Percentiles rank a stretch among this genome's conserved stretches.
Evolutionary conservation across 1,284 basidiomycete genomes (phyloP).

Genomic region (Ustilago loliicola): DNA sequence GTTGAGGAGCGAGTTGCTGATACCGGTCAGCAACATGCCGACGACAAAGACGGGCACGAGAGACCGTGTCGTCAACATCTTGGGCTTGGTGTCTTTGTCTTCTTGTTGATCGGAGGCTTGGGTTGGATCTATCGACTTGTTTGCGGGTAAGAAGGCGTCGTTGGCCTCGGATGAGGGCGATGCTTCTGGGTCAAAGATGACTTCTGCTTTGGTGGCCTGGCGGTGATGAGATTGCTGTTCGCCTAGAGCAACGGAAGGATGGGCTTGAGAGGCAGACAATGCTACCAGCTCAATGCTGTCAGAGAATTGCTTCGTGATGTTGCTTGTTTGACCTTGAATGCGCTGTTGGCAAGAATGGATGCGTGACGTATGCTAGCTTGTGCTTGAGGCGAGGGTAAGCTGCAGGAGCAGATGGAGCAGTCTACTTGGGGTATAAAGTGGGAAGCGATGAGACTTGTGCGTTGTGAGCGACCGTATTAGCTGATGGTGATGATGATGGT

Average conservation of each 20-base stretch:
- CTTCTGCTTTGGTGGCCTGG: slow-evolving; percentile 1
- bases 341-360: neutral
- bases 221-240: slow-evolving; percentile 24
- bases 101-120: neutral
- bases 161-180: slow-evolving; percentile 10
- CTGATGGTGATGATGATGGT: slow-evolving; percentile 4
- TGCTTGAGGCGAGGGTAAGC: neutral
- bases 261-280: slow-evolving; percentile 37
- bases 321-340: neutral
- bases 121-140: neutral
- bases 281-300: slow-evolving; percentile 42
- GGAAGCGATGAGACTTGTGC: neutral
- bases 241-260: slow-evolving; percentile 23
- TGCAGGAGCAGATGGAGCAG: slow-evolving; percentile 6
- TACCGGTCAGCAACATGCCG: slow-evolving; percentile 74
- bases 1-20: slow-evolving; percentile 66
- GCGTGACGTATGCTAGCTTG: slow-evolving; percentile 3
- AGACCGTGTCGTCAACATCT: slow-evolving; percentile 40
- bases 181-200: neutral
- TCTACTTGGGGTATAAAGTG: neutral
- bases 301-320: slow-evolving; percentile 12
- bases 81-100: slow-evolving; percentile 10
- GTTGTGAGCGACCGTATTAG: neutral
- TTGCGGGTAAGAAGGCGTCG: neutral
- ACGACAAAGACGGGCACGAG: slow-evolving; percentile 71